Evolutionary conservation across 208 protist species (phyloP), one percentile per base, ranked within the genome.

Genomic region (Polymyxa betae): DNA sequence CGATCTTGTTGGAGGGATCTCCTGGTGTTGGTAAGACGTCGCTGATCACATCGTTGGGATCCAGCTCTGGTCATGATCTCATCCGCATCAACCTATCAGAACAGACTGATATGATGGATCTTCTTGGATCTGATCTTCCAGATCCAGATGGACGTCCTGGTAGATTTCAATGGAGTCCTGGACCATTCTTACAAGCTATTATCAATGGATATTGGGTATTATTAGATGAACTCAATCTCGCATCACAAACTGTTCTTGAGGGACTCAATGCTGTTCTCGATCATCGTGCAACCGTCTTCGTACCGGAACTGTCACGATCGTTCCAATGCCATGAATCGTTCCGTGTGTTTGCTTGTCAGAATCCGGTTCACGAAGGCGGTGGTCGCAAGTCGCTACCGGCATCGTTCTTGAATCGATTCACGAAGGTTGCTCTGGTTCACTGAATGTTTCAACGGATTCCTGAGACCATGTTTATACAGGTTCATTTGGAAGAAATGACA

Each of bases 381-480:
- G 99, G 99, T 1, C 94, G 99, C 64, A 99, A 99, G 91, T 98
- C 98, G 44, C 95, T 99, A 32, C 99, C 99, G 32, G 96, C 98
- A 77, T 99, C 98, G 40, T 99, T 99, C 93, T 93, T 99, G n/a
- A 99, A 99, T 94, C 94, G 99, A 82, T 99, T 99, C 93, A 98
- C 98, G 12, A 95, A 97, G 88, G 98, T 99, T 35, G 40, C 29
- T 38, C 89, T 91, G 10, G 89, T 24, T 0, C 5, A 24, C 12
- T 45, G 40, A 41, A 64, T 44, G 12, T 20, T 91, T 41, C 88
- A 90, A 24, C 54, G 38, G 49, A 88, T 91, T n/a, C 0, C 12
- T n/a, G 35, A n/a, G 44, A 16, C 46, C 12, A 38, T 16, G 1
- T 89, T 49, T 5, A 24, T 41, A 38, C 77, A 72, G 77, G 91